Evolutionary conservation across 345 rosid species (phyloP), one percentile per base, ranked within the genome.

Genomic region (Euphorbia lathyris): DNA sequence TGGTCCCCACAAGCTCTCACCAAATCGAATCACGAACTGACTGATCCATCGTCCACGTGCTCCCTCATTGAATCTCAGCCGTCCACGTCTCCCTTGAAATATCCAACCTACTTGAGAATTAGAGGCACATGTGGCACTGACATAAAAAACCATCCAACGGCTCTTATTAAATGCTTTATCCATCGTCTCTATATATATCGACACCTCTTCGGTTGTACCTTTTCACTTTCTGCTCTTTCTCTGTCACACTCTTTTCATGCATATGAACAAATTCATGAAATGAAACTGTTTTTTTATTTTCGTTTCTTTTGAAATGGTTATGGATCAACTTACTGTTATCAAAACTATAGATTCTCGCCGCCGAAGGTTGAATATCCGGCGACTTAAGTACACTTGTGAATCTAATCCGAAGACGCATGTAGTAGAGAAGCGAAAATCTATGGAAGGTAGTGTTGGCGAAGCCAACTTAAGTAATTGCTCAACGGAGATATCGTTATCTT

Each of bases 11-110:
- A 29, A 52, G 0, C 10, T 4, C 32, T 22, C 23, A 19, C 71
- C 55, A 22, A 4, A 59, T 17, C 30, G 42, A 76, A 81, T 74
- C 78, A 40, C 26, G 10, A 40, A 20, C 36, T 10, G 0, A 16
- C 20, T 48, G 56, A 76, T 82, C 81, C 48, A n/a, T 2, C 5
- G 32, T 66, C 83, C 88, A 82, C 88, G 84, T 84, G 78, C 59
- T 27, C 20, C 11, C 25, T 3, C 12, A 9, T 10, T 12, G 27
- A 1, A 76, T 71, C 75, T 53, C 50, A 3, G 19, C 69, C 76
- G 72, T 76, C 79, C 79, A 76, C 79, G 76, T 72, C 61, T 72
- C 74, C 4, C 13, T 0, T 0, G 0, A 50, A 2, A 50, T 64
- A 73, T 66, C 70, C 7, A 2, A 27, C 78, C 78, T 36, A 14